These are phyloP conservation scores for Pseudonitzschia pungens DNA, from an alignment of 108 stramenopile genomes.

Conservation along the genomic window DNA sequence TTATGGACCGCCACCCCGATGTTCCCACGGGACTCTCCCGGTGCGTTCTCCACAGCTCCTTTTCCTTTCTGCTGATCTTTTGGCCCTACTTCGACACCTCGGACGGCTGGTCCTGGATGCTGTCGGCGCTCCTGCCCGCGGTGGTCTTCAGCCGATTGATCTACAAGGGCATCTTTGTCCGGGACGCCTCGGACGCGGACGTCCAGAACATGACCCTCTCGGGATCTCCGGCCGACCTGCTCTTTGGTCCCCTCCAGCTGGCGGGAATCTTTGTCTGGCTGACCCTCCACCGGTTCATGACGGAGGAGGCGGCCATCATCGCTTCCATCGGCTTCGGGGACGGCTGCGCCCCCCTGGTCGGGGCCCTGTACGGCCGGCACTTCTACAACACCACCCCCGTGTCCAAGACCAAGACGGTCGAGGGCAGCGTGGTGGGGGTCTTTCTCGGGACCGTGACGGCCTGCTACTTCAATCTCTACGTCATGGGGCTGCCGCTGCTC, in stretches of 20 bases:
- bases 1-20: constrained; percentile 5
- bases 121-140: constrained; percentile 61
- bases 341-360: constrained; percentile 57
- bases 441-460: constrained; percentile 67
- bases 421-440: constrained; percentile 69
- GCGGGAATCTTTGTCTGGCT: constrained; percentile 54
- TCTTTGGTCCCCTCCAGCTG: constrained; percentile 72
- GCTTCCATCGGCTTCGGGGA: constrained; percentile 68
- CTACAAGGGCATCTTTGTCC: constrained; percentile 68
- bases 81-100: constrained; percentile 64
- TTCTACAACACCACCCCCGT: constrained; percentile 56
- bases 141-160: constrained; percentile 52
- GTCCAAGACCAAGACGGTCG: constrained; percentile 61
- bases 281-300: constrained; percentile 59
- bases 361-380: constrained; percentile 59
- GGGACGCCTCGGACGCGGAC: constrained; percentile 69
- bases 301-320: constrained; percentile 45
- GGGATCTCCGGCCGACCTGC: constrained; percentile 65
- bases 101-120: constrained; percentile 68
- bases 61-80: constrained; percentile 52
- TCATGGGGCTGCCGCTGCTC: constrained; percentile 47
- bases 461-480: constrained; percentile 51
- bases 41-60: constrained; percentile 53
- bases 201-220: constrained; percentile 63
- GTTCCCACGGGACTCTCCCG: constrained; percentile 18